Percentiles rank a stretch among this genome's conserved stretches.
phyloP scores from a whole-genome alignment of 2,329 filamentous ascomycete genomes.

The Ceratocystis cacaofunesta region DNA sequence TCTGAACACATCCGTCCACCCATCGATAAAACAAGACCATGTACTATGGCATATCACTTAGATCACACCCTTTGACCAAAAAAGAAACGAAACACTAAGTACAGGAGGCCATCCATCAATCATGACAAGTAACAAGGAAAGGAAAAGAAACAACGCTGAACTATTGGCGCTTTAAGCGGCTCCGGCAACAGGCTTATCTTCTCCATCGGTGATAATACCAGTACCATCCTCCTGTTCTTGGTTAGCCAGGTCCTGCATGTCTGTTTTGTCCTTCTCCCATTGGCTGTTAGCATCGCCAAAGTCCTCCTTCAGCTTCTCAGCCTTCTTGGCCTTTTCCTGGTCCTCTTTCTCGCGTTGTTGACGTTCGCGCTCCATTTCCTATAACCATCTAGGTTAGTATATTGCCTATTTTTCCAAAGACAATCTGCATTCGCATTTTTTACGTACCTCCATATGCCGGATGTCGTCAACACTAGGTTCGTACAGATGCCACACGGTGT shows the following conservation, averaged over 20 bases:
- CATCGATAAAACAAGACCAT: slow-evolving; percentile 1
- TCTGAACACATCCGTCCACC: not conserved
- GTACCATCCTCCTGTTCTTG: slow-evolving; percentile 12
- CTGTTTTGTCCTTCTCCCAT: slow-evolving; percentile 81
- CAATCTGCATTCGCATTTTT: not conserved
- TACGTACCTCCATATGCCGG: slow-evolving; percentile 71
- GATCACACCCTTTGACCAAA: not conserved
- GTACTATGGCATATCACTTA: slow-evolving; percentile 3
- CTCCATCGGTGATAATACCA: not conserved
- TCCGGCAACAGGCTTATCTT: not conserved
- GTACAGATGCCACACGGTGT: slow-evolving; percentile 98
- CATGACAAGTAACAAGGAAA: slow-evolving; percentile 10
- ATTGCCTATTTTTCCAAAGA: not conserved
- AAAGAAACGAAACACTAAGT: slow-evolving; percentile 8
- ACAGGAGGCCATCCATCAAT: slow-evolving; percentile 6
- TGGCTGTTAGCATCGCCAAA: slow-evolving; percentile 64
- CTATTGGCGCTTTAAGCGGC: not conserved
- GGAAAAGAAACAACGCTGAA: not conserved
- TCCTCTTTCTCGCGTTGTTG: slow-evolving; percentile 61
- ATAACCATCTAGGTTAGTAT: slow-evolving; percentile 17
- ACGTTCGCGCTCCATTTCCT: slow-evolving; percentile 89
- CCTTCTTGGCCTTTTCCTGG: slow-evolving; percentile 51
- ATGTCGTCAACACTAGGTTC: slow-evolving; percentile 98
- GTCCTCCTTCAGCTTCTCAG: slow-evolving; percentile 64
- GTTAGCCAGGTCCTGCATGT: slow-evolving; percentile 49